Conservation (phyloP, 108 stramenopile species). For the Fragilariopsis cylindrus region DNA sequence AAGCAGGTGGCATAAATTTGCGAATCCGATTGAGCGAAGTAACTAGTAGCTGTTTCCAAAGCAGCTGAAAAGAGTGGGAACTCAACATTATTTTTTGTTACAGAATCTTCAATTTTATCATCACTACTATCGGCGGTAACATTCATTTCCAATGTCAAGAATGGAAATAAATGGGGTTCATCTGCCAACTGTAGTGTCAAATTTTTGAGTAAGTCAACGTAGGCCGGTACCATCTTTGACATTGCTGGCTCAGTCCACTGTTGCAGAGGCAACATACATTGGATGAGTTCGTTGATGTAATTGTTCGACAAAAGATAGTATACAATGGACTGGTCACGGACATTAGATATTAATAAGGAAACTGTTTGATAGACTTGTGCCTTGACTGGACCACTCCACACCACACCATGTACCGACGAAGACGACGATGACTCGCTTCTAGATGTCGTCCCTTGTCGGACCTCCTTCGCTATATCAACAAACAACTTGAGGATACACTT, state of each 20-base stretch:
- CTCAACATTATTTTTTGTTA: neutral
- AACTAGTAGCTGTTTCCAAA: conserved; percentile 56
- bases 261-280: conserved; percentile 66
- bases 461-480: conserved; percentile 67
- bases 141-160: conserved; percentile 25
- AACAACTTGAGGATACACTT: conserved; percentile 75
- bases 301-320: conserved; percentile 82
- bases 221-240: conserved; percentile 73
- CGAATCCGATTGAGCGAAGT: conserved; percentile 55
- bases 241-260: conserved; percentile 75
- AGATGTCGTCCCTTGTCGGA: conserved; percentile 20
- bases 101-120: neutral
- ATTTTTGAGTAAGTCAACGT: conserved; percentile 68
- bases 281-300: conserved; percentile 77
- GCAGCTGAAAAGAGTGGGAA: conserved; percentile 75
- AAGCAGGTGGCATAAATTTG: conserved; percentile 63
- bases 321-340: conserved; percentile 48
- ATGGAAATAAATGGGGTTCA: conserved; percentile 49
- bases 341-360: conserved; percentile 58
- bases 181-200: conserved; percentile 61
- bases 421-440: neutral
- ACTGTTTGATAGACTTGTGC: conserved; percentile 71
- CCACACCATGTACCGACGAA: conserved; percentile 54
- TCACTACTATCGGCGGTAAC: neutral
- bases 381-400: conserved; percentile 72